Evolutionary conservation across 306 rosid species (phyloP).

Genomic region (Lathyrus aphaca): DNA sequence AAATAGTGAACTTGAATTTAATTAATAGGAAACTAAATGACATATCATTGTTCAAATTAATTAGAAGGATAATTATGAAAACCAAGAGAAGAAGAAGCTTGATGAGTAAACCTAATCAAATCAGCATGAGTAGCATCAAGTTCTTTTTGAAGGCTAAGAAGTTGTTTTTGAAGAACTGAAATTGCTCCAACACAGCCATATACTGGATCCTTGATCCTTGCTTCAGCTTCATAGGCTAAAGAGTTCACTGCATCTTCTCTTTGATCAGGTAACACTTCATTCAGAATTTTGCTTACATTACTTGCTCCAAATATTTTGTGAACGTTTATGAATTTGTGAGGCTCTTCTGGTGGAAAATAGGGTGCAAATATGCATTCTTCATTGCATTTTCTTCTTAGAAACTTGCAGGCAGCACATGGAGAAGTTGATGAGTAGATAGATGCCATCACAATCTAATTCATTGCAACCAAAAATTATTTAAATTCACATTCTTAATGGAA

Average conservation of each 20-base stretch:
- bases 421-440: slow-evolving; percentile 65
- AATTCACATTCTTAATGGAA: background rate
- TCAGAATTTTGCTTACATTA: slow-evolving; percentile 80
- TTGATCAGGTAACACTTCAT: slow-evolving; percentile 79
- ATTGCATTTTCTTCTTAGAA: slow-evolving; percentile 79
- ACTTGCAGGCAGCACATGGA: slow-evolving; percentile 97
- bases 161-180: slow-evolving; percentile 82
- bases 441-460: slow-evolving; percentile 49
- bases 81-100: slow-evolving; percentile 24
- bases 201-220: slow-evolving; percentile 86
- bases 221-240: slow-evolving; percentile 92
- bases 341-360: slow-evolving; percentile 89
- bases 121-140: slow-evolving; percentile 82
- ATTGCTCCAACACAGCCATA: slow-evolving; percentile 93
- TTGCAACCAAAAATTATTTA: slow-evolving; percentile 10
- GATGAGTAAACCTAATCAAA: slow-evolving; percentile 57
- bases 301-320: slow-evolving; percentile 96
- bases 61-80: slow-evolving; percentile 39
- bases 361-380: slow-evolving; percentile 82
- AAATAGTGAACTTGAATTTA: slow-evolving; percentile 21
- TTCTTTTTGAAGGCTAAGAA: slow-evolving; percentile 81
- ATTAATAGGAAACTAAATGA: slow-evolving; percentile 11
- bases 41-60: slow-evolving; percentile 45
- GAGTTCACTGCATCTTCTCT: slow-evolving; percentile 91
- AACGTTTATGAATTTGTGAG: slow-evolving; percentile 80